Conservation (phyloP, 2,329 filamentous ascomycete species). For the Trichoderma afroharzianum region DNA sequence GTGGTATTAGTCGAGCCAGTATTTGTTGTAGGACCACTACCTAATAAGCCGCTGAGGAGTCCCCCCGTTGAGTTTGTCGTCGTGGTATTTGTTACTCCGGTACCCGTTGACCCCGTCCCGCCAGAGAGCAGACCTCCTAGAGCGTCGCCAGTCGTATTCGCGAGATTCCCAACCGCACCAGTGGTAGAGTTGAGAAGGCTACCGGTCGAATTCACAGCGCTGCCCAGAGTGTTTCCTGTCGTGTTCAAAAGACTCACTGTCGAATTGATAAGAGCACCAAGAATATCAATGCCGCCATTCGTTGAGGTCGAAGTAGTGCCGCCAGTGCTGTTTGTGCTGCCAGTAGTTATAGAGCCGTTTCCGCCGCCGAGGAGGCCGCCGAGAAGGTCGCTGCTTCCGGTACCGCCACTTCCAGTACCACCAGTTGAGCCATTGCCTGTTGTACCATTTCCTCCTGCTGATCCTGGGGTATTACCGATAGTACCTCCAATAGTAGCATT, state of each 20-base stretch:
- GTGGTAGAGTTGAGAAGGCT: neutral
- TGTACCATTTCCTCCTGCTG: neutral
- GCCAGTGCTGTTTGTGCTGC: neutral
- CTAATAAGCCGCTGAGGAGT: neutral
- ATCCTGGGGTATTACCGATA: neutral
- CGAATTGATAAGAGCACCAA: neutral
- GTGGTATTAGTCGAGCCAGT: neutral
- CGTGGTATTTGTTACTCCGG: neutral
- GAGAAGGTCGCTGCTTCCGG: neutral
- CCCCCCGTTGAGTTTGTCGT: neutral
- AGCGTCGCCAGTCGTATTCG: neutral
- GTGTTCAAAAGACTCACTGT: neutral
- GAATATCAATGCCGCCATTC: neutral
- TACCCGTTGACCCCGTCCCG: neutral
- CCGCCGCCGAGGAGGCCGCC: neutral
- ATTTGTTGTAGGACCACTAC: neutral
- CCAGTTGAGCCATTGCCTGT: neutral
- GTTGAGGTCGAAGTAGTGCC: neutral
- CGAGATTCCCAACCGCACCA: neutral
- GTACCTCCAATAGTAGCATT: neutral
- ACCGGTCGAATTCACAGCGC: neutral
- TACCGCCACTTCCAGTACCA: neutral
- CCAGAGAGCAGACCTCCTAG: neutral
- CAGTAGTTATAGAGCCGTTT: neutral
- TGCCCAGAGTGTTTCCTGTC: neutral